Evolutionary conservation across 2,329 filamentous ascomycete genomes (phyloP).

Genomic region (Ascochyta lentis): DNA sequence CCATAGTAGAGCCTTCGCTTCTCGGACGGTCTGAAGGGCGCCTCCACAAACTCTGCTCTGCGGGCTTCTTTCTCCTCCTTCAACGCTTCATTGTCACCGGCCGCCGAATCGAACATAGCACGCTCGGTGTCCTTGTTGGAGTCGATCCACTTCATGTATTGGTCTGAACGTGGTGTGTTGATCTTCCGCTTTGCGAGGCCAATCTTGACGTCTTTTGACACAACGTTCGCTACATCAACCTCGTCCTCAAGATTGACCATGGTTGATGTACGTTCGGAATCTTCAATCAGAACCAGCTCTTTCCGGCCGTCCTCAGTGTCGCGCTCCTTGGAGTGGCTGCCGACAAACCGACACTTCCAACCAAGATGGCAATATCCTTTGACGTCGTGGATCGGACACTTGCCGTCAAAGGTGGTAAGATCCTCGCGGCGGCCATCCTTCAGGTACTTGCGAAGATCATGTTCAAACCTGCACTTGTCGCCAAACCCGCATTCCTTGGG

Average conservation of each 20-base stretch:
- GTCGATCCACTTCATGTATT: constrained; percentile 79
- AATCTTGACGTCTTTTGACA: constrained; percentile 73
- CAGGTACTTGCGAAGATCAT: constrained; percentile 86
- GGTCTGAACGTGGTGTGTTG: constrained; percentile 74
- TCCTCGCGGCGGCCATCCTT: constrained; percentile 80
- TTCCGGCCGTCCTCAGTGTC: constrained; percentile 79
- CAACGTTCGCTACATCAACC: constrained; percentile 76
- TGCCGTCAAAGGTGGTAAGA: constrained; percentile 74
- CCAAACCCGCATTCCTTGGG: constrained; percentile 77
- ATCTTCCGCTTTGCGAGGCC: constrained; percentile 75
- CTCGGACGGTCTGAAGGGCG: constrained; percentile 87
- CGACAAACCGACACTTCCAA: constrained; percentile 93
- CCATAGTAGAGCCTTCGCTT: constrained; percentile 95
- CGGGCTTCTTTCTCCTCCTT: constrained; percentile 64
- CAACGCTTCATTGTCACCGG: constrained; percentile 37
- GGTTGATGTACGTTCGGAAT: constrained; percentile 56
- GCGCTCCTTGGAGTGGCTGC: constrained; percentile 83
- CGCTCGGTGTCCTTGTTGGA: constrained; percentile 59
- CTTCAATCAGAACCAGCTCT: constrained; percentile 76
- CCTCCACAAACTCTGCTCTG: constrained; percentile 81
- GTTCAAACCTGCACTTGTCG: constrained; percentile 79
- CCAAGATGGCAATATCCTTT: constrained; percentile 81
- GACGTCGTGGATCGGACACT: constrained; percentile 81
- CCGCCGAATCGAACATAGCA: constrained; percentile 44
- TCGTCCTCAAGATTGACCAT: constrained; percentile 54